Conservation (phyloP, 805 yeast genomes). For the Schizosaccharomyces pombe region DNA sequence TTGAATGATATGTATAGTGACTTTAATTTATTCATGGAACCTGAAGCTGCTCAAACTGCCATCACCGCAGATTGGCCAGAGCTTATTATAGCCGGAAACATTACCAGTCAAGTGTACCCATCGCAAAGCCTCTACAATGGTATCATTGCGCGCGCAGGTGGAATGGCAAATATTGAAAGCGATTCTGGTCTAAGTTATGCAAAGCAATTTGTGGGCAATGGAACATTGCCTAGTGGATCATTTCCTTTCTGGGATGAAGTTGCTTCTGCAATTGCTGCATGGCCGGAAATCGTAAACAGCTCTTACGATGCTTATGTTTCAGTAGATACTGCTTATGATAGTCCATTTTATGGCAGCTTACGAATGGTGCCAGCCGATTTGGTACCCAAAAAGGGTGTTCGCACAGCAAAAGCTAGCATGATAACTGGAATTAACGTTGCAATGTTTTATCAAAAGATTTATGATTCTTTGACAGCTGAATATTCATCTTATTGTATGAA, state of each 20-base stretch:
- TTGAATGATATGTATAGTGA: conserved; percentile 22
- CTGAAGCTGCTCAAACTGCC: conserved; percentile 25
- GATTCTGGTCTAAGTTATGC: neutral
- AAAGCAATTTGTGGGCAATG: neutral
- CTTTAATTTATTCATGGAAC: conserved; percentile 23
- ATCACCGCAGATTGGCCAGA: conserved; percentile 21
- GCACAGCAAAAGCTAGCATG: too few species aligned
- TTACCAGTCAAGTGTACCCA: conserved; percentile 21
- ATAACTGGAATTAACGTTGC: too few species aligned
- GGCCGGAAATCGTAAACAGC: neutral
- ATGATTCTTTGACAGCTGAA: too few species aligned
- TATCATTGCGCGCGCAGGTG: conserved; percentile 11
- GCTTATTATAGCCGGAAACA: conserved; percentile 21
- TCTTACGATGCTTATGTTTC: neutral
- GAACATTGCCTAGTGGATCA: neutral
- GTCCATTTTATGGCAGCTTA: neutral
- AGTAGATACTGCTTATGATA: neutral
- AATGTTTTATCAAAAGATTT: too few species aligned
- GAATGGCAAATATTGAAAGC: neutral
- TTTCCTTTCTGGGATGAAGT: neutral
- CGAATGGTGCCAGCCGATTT: too few species aligned
- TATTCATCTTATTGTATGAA: too few species aligned
- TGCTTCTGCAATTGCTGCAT: neutral
- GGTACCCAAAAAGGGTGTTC: too few species aligned
- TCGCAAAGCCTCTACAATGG: conserved; percentile 19